Conservation (phyloP, 179 eudicot genomes). For the Heliamphora pulchella region DNA sequence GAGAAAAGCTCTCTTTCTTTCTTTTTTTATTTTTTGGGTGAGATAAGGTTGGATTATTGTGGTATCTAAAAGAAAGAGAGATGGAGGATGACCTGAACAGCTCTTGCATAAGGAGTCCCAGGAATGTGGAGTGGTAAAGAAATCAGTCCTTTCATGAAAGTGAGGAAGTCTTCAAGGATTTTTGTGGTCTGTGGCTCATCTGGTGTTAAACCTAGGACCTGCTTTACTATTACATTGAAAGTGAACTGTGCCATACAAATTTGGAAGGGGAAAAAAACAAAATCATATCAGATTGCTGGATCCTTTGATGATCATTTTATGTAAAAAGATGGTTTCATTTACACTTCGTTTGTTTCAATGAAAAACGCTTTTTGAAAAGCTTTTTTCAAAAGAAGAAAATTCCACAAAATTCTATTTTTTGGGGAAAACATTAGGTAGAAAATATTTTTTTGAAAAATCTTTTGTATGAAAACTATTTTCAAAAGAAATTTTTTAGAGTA, state of each 20-base stretch:
- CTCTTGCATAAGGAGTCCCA: slow-evolving; percentile 65
- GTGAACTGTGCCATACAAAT: slow-evolving; percentile 34
- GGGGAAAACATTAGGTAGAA: too few relatives aligned
- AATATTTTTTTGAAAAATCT: too few relatives aligned
- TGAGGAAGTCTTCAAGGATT: slow-evolving; percentile 53
- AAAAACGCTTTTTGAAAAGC: too few relatives aligned
- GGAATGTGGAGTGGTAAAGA: slow-evolving; percentile 56
- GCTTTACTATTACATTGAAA: slow-evolving; percentile 67
- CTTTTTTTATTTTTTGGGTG: not conserved
- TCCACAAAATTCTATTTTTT: too few relatives aligned
- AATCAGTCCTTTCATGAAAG: slow-evolving; percentile 57
- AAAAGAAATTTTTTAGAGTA: too few relatives aligned
- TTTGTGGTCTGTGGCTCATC: slow-evolving; percentile 41
- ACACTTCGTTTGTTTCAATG: too few relatives aligned
- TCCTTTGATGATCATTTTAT: not conserved
- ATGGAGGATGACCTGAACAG: slow-evolving; percentile 39
- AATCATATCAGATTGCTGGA: not conserved
- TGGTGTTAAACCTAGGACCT: slow-evolving; percentile 50
- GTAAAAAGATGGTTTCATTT: too few relatives aligned
- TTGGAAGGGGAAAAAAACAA: not conserved
- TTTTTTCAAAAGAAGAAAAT: too few relatives aligned
- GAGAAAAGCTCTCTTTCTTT: too few relatives aligned
- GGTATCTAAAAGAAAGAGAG: not conserved
- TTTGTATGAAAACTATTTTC: too few relatives aligned
- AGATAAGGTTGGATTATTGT: not conserved